A percentile compares a stretch with the other conserved stretches of the same genome.
phyloP scores from a whole-genome alignment of 2,329 filamentous ascomycete species.

The Alternaria arborescens region DNA sequence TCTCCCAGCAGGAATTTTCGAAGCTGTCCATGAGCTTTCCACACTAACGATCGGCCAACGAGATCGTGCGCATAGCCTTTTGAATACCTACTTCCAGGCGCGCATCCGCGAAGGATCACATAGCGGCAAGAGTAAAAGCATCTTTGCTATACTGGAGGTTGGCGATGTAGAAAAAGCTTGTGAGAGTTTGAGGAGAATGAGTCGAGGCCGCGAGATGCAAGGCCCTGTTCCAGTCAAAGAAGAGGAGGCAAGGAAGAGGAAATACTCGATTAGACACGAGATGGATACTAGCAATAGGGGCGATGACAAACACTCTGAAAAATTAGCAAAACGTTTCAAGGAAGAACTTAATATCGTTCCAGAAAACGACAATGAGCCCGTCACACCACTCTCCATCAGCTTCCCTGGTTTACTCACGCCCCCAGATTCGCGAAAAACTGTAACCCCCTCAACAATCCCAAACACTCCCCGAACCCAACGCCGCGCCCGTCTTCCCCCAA shows the following conservation, averaged over 20 bases:
- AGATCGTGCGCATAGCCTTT: slow-evolving; percentile 20
- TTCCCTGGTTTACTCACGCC: neutral
- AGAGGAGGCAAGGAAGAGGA: slow-evolving; percentile 6
- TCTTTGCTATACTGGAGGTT: slow-evolving; percentile 12
- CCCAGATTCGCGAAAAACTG: neutral
- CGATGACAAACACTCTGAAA: neutral
- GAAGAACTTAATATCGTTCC: neutral
- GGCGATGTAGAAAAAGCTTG: slow-evolving; percentile 23
- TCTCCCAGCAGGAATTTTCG: slow-evolving; percentile 3
- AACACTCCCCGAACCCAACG: slow-evolving; percentile 1
- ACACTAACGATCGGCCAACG: slow-evolving; percentile 15
- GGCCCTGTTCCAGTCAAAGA: neutral
- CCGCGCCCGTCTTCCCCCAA: neutral
- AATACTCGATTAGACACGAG: slow-evolving; percentile 11
- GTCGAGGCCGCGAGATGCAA: slow-evolving; percentile 10
- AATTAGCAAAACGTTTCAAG: neutral
- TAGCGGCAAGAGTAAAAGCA: neutral
- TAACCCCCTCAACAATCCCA: neutral
- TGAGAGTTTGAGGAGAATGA: slow-evolving; percentile 20
- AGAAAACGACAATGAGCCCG: neutral
- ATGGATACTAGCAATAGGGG: neutral
- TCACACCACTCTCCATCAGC: neutral
- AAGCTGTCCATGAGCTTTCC: slow-evolving; percentile 16
- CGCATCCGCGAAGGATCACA: slow-evolving; percentile 14
- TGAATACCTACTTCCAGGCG: slow-evolving; percentile 22